Conservation (phyloP, 2,329 filamentous ascomycete species). For the Arthroderma sp. region DNA sequence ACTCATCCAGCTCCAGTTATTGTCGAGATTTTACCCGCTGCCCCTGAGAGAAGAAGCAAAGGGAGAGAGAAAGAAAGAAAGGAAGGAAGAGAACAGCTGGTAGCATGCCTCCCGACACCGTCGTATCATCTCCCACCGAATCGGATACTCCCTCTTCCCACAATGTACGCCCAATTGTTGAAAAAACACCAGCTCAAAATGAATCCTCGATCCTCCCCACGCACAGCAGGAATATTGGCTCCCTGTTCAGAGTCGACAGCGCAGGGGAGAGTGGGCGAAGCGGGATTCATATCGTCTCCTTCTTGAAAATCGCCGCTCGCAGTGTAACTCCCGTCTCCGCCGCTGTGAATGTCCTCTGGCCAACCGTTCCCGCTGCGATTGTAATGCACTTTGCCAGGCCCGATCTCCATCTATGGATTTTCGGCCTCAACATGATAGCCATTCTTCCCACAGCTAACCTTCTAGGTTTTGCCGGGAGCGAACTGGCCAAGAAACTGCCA, state of each 20-base stretch:
- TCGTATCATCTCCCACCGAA: no score
- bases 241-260: conserved; percentile 23
- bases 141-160: background rate
- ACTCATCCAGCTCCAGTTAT: no score
- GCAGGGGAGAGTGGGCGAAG: conserved; percentile 54
- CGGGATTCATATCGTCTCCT: conserved; percentile 51
- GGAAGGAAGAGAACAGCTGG: no score
- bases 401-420: conserved; percentile 49
- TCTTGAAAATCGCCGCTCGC: conserved; percentile 49
- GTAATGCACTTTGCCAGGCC: conserved; percentile 46
- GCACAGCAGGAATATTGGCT: conserved; percentile 13
- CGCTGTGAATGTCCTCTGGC: conserved; percentile 60
- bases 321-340: conserved; percentile 52
- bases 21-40: no score
- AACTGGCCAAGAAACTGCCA: conserved; percentile 60
- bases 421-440: conserved; percentile 59
- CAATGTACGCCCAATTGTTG: background rate
- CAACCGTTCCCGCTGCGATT: conserved; percentile 58
- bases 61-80: no score
- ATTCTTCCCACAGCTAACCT: conserved; percentile 67
- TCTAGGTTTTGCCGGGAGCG: conserved; percentile 60
- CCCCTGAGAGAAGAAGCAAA: no score
- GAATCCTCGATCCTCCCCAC: conserved; percentile 12
- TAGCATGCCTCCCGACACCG: no score
- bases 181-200: background rate